Base-by-base conservation (phyloP, 306 rosid species). In the Medicago arabica region DNA sequence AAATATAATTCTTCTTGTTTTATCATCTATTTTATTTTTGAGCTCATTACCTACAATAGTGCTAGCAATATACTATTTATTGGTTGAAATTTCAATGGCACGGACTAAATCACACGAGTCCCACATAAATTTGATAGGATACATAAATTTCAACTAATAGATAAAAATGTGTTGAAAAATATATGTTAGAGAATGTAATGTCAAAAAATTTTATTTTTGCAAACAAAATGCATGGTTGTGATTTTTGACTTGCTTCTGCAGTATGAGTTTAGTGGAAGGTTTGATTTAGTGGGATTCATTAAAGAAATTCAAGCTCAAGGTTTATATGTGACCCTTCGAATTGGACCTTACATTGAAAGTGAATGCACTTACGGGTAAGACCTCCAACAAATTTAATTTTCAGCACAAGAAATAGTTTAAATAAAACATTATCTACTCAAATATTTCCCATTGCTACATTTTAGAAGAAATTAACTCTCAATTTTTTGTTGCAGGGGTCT, bases 261-360 rank as follows among this genome's bases (percentile, higher is more conserved):
- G 98, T 90, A 66, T 78, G 87, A 88, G 67, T 94, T 90, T 70
- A 74, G 84, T 61, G 98, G 96, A 77, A 85, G 90, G 78, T 61
- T 54, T 12, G 89, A 94, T 69, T 31, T 94, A 72, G 87, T 94
- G 9, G 81, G 74, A 75, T 94, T 94, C 81, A 79, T 91, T 2
- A 88, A 87, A 86, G 88, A 88, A 85, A 81, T 87, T 57, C 90
- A 91, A 76, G 89, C 89, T 41, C 98, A 90, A 55, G 95, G 96
- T 15, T 80, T 94, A 21, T 90, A 91, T 71, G 93, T 75, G 8
- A 65, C 88, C 77, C 96, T 94, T 39, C 82, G 98, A 76, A 87
- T 94, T 80, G 98, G 98, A 85, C 98, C 98, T 4, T 94, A 87
- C 80, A 90, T 91, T 54, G 89, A 94, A 85, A 78, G 91, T 67